Evolutionary conservation across 345 rosid species (phyloP).

Genomic region (Eucalyptus rudis): DNA sequence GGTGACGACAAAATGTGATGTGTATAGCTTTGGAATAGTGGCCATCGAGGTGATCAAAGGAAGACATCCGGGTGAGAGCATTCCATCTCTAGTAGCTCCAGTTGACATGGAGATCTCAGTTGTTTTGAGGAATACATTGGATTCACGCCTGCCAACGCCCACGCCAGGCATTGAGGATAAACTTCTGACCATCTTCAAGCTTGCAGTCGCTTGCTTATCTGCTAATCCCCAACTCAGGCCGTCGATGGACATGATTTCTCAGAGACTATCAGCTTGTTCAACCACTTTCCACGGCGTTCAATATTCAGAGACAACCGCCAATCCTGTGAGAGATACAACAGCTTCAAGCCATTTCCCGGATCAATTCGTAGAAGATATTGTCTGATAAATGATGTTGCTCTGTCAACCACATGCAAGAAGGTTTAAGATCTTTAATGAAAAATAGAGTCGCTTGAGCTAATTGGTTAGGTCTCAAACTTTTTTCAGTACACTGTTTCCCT

Average conservation of each 20-base stretch:
- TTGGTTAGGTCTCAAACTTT: neutral
- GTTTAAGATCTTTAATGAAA: neutral
- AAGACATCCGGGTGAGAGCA: neutral
- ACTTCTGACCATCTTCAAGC: neutral
- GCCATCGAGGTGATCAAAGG: neutral
- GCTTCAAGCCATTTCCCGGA: neutral
- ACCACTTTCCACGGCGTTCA: neutral
- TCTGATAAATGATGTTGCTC: neutral
- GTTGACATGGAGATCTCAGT: neutral
- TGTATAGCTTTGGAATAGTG: neutral
- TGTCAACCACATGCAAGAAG: neutral
- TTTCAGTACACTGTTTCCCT: neutral
- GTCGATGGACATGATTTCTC: neutral
- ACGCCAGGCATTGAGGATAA: neutral
- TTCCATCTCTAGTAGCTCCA: neutral
- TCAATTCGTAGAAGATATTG: neutral
- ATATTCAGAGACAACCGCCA: neutral
- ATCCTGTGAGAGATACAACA: neutral
- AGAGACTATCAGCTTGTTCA: neutral
- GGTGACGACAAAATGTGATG: neutral
- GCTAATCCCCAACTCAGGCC: constrained; percentile 4
- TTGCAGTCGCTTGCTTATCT: neutral
- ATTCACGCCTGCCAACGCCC: neutral
- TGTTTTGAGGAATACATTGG: neutral
- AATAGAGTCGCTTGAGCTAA: neutral